These are phyloP conservation scores for Boletellus ananiceps DNA, from an alignment of 768 basidiomycete genomes.

Conservation along the genomic window DNA sequence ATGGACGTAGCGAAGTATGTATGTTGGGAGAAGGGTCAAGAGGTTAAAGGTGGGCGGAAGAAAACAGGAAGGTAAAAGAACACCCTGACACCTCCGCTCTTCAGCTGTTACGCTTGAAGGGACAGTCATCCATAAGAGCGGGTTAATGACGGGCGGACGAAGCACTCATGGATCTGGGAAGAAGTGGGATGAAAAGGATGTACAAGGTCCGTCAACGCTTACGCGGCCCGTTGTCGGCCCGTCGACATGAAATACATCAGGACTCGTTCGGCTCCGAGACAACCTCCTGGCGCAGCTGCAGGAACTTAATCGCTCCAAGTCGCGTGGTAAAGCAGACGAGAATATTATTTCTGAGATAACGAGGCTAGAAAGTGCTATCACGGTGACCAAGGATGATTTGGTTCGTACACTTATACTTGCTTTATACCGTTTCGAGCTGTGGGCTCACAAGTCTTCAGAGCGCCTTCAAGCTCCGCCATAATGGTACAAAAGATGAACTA, in stretches of 20 bases:
- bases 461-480: conserved; percentile 69
- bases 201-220: conserved; percentile 56
- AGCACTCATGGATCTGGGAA: conserved; percentile 71
- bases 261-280: conserved; percentile 61
- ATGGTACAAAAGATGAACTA: conserved; percentile 78
- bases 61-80: conserved; percentile 27
- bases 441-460: conserved; percentile 40
- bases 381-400: conserved; percentile 77
- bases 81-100: not conserved
- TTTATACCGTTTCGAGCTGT: not conserved
- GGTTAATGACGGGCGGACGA: conserved; percentile 92
- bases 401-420: conserved; percentile 38
- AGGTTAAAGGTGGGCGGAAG: conserved; percentile 87
- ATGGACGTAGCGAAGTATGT: conserved; percentile 90
- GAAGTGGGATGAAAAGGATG: conserved; percentile 94
- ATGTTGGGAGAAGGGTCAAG: conserved; percentile 91
- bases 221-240: conserved; percentile 23
- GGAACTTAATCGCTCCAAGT: conserved; percentile 81
- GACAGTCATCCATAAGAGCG: conserved; percentile 95
- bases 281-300: conserved; percentile 67
- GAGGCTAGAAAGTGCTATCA: conserved; percentile 72
- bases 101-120: conserved; percentile 94
- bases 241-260: conserved; percentile 19
- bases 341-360: conserved; percentile 69
- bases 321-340: conserved; percentile 82